Conservation (phyloP, 2,329 filamentous ascomycete genomes). For the Fusarium sambucinum region DNA sequence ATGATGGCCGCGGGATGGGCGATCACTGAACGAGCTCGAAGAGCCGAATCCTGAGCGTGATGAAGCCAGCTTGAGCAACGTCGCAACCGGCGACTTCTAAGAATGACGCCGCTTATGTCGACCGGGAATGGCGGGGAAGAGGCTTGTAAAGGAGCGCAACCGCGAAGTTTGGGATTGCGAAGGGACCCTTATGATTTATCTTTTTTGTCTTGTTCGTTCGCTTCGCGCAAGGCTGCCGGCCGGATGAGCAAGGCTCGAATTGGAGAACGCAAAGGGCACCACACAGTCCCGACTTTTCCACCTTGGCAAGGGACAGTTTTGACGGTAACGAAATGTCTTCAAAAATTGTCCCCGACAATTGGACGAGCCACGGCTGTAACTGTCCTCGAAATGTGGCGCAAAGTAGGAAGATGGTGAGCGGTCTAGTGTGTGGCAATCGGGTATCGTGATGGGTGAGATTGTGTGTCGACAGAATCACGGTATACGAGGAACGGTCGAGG, state of each 20-base stretch:
- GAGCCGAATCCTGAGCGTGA: conserved; percentile 63
- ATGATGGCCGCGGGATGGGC: conserved; percentile 62
- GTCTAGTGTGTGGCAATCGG: conserved; percentile 26
- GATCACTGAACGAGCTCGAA: conserved; percentile 66
- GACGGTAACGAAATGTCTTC: conserved; percentile 13
- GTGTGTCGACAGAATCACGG: conserved; percentile 9
- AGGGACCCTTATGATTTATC: conserved; percentile 7
- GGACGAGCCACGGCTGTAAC: conserved; percentile 14
- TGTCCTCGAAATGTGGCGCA: conserved; percentile 35
- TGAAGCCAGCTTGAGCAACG: conserved; percentile 63
- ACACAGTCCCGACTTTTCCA: conserved; percentile 36
- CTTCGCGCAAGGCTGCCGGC: conserved; percentile 14
- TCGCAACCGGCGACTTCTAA: conserved; percentile 43
- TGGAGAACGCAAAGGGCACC: conserved; percentile 20
- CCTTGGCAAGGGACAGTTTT: conserved; percentile 38
- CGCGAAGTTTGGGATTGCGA: conserved; percentile 28
- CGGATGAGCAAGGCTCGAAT: conserved; percentile 22
- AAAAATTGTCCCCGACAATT: conserved; percentile 6
- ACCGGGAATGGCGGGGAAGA: conserved; percentile 9
- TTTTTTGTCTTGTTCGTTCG: conserved; percentile 8
- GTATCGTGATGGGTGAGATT: conserved; percentile 13
- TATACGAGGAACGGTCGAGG: conserved; percentile 23
- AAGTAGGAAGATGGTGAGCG: conserved; percentile 21
- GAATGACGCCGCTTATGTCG: conserved; percentile 29
- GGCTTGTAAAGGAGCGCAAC: conserved; percentile 21